Percentiles rank a stretch among this genome's conserved stretches.
phyloP scores from a whole-genome alignment of 2,329 filamentous ascomycete species.

The Cladosporium sp. region DNA sequence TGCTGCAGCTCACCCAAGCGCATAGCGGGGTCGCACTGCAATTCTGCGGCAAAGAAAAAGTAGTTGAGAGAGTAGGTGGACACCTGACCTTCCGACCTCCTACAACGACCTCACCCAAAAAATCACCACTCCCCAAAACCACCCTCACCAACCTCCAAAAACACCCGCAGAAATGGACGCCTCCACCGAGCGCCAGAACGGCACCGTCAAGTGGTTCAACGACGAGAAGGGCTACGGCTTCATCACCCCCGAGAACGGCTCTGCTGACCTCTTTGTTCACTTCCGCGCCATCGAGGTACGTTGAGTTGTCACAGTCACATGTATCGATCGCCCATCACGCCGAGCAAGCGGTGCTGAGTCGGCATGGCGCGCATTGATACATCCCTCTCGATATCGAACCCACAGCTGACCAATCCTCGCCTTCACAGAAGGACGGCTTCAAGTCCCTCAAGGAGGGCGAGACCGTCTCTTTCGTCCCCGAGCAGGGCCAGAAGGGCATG shows the following conservation, averaged over 20 bases:
- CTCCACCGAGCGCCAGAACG: constrained; percentile 12
- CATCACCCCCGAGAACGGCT: constrained; percentile 15
- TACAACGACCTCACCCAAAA: background rate
- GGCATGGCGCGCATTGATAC: background rate
- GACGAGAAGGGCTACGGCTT: constrained; percentile 14
- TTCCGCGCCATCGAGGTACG: constrained; percentile 15
- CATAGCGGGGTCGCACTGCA: constrained; percentile 2
- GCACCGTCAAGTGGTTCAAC: constrained; percentile 16
- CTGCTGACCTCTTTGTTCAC: constrained; percentile 15
- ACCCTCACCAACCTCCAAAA: background rate
- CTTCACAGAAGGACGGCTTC: constrained; percentile 11
- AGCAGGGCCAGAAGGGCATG: constrained; percentile 16
- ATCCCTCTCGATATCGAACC: background rate
- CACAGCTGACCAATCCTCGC: background rate
- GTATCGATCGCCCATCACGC: too few relatives aligned
- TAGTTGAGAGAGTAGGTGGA: background rate
- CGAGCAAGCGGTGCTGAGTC: too few relatives aligned
- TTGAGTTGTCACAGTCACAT: too few relatives aligned
- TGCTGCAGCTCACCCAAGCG: constrained; percentile 5
- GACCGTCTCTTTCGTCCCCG: constrained; percentile 12
- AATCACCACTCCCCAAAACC: constrained; percentile 1
- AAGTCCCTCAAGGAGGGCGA: constrained; percentile 14
- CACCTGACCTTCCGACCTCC: background rate
- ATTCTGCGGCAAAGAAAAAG: constrained; percentile 9
- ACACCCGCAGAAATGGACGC: constrained; percentile 10